phyloP scores from a whole-genome alignment of 352 stramenopile species.

The Halophytophthora batemanensis region DNA sequence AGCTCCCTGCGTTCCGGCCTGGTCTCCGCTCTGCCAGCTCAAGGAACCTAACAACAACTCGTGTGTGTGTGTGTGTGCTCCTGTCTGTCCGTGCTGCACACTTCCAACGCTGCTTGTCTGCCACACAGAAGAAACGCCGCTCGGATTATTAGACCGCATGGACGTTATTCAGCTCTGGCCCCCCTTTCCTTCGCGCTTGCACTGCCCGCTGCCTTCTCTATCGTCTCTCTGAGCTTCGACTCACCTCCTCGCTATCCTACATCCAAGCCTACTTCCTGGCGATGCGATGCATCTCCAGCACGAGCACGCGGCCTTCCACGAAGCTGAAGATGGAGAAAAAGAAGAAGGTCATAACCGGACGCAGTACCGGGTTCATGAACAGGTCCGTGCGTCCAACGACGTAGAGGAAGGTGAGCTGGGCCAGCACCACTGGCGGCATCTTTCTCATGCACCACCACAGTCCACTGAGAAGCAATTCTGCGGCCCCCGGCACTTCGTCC shows the following conservation, averaged over 20 bases:
- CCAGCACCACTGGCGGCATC: slow-evolving; percentile 42
- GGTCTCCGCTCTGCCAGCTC: neutral
- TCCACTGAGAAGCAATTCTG: slow-evolving; percentile 45
- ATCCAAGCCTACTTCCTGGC: slow-evolving; percentile 31
- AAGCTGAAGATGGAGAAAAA: slow-evolving; percentile 34
- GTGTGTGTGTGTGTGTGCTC: slow-evolving; percentile 7
- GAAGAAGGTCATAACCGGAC: slow-evolving; percentile 60
- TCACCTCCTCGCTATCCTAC: slow-evolving; percentile 1
- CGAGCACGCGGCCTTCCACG: slow-evolving; percentile 50
- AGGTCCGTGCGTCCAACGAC: slow-evolving; percentile 58
- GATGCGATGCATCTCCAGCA: slow-evolving; percentile 56
- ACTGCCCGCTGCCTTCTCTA: slow-evolving; percentile 15
- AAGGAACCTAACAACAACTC: slow-evolving; percentile 4
- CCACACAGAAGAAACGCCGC: slow-evolving; percentile 53
- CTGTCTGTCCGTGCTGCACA: too few species aligned
- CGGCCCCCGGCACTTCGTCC: slow-evolving; percentile 56
- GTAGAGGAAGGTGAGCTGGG: slow-evolving; percentile 59
- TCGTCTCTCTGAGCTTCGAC: neutral
- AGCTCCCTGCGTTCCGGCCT: neutral
- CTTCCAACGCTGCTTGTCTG: slow-evolving; percentile 10
- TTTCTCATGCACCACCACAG: slow-evolving; percentile 48
- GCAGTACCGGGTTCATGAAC: slow-evolving; percentile 77
- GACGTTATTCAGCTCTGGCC: slow-evolving; percentile 20
- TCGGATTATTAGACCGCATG: slow-evolving; percentile 38
- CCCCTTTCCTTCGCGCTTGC: slow-evolving; percentile 22